Conservation (phyloP, 306 rosid species). For the Arachis hypogaea region DNA sequence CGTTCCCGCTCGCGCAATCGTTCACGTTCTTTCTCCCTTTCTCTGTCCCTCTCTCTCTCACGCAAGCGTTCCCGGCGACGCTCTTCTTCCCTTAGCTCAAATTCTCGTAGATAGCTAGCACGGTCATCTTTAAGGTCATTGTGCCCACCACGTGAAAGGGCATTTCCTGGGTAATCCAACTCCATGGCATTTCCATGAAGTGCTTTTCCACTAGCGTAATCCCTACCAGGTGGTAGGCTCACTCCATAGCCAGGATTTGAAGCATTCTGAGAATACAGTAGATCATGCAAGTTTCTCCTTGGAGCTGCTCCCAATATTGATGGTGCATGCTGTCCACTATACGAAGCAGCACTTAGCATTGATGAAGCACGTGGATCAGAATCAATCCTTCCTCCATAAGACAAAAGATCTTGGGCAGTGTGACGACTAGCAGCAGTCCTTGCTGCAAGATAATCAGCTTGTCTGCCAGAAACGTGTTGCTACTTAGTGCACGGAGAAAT, state of each 20-base stretch:
- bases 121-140: constrained; percentile 89
- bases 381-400: constrained; percentile 92
- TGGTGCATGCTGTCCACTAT: constrained; percentile 78
- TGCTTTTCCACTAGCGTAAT: constrained; percentile 89
- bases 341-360: constrained; percentile 78
- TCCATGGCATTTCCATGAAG: constrained; percentile 78
- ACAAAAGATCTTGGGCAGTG: constrained; percentile 78
- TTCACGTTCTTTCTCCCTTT: constrained; percentile 80
- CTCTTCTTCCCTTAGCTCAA: constrained; percentile 93
- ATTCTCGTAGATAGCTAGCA: constrained; percentile 87
- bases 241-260: constrained; percentile 99
- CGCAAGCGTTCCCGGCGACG: constrained; percentile 93
- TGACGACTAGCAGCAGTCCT: constrained; percentile 89
- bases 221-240: constrained; percentile 98
- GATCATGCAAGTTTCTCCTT: constrained; percentile 81
- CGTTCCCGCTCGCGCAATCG: constrained; percentile 70
- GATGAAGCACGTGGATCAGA: constrained; percentile 84
- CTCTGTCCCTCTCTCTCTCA: constrained; percentile 88
- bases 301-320: constrained; percentile 98
- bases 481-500: constrained; percentile 84
- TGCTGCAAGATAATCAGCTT: constrained; percentile 93
- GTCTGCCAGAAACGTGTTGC: constrained; percentile 99
- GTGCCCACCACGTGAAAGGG: constrained; percentile 63
- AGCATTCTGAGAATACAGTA: constrained; percentile 74
- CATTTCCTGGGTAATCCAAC: constrained; percentile 62